Conservation (phyloP, 139 green algal genomes). For the Spirogloea muscicola region DNA sequence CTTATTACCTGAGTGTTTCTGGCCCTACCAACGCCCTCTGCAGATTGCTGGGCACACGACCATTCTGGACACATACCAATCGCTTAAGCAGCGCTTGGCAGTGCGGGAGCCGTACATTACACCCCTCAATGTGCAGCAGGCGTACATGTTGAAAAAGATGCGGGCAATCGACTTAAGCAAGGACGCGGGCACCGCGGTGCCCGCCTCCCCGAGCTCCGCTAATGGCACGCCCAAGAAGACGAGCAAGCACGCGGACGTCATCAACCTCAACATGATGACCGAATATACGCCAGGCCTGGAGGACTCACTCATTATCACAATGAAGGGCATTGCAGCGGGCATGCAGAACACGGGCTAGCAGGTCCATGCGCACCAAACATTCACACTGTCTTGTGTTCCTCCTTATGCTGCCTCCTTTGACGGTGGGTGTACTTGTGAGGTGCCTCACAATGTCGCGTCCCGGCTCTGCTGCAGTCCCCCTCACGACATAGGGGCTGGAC, state of each 20-base stretch:
- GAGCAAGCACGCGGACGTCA: conserved; percentile 17
- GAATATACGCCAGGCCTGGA: conserved; percentile 47
- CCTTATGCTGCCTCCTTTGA: no score
- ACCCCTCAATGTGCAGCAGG: conserved; percentile 54
- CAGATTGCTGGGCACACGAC: conserved; percentile 1
- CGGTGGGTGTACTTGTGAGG: no score
- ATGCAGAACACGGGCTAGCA: conserved; percentile 98
- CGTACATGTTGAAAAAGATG: conserved; percentile 50
- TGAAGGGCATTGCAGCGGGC: conserved; percentile 94
- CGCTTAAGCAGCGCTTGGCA: conserved; percentile 48
- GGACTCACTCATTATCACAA: conserved; percentile 77
- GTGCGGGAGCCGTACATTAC: conserved; percentile 50
- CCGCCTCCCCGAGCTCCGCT: not conserved
- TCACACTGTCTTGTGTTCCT: no score
- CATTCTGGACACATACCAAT: conserved; percentile 15
- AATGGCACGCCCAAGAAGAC: not conserved
- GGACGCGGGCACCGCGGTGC: conserved; percentile 55
- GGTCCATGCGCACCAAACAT: no score
- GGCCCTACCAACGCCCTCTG: no score
- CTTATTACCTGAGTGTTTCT: no score
- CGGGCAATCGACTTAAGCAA: no score
- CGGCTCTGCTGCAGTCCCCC: no score
- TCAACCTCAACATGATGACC: conserved; percentile 42
- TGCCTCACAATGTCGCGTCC: no score
- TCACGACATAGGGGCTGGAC: no score